Base-by-base conservation (phyloP, 1,139 yeast genomes). In the Scheffersomyces insectosa region DNA sequence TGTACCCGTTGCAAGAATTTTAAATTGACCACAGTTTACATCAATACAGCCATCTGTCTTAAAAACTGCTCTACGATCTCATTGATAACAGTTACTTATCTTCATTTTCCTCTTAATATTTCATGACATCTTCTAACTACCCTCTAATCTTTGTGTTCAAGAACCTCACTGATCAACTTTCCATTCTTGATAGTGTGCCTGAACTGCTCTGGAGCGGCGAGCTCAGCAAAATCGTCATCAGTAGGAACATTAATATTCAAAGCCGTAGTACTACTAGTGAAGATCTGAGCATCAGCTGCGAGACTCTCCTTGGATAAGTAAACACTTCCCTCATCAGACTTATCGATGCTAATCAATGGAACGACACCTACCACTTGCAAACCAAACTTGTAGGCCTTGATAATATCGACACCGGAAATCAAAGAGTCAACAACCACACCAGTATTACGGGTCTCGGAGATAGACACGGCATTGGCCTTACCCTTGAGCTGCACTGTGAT, bases 181-280 rank as follows among this genome's bases (percentile, higher is more conserved):
- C 79, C 78, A 47, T 62, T 52, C 51, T 62, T 66, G 41, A 74
- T 54, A 10, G 66, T 54, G 63, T 88, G 96, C 56, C 82, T 82
- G 65, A 91, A 77, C 68, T 91, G 97, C 64, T 91, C 97, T 2
- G 97, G 97, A 32, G 86, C 80, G 5, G 96, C 83, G 47, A 82
- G 70, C 61, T 91, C 98, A 42, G 74, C 78, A 63, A 79, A 84
- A 55, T 86, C 74, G 23, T 71, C 82, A 4, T 76, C 80, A 39
- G 72, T 67, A 36, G 96, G 96, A 35, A 89, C 77, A 57, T 89
- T 88, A 52, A 91, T 74, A 63, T 93, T 93, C 62, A 95, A 72
- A 3, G 96, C 79, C 1, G 97, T 87, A 16, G 95, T 80, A 44
- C 88, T 83, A 40, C 96, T 85, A 10, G 97, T 85, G 68, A 82